These are phyloP conservation scores for Hapsidospora chrysogenum DNA, from an alignment of 495 filamentous ascomycete species.

Conservation along the genomic window DNA sequence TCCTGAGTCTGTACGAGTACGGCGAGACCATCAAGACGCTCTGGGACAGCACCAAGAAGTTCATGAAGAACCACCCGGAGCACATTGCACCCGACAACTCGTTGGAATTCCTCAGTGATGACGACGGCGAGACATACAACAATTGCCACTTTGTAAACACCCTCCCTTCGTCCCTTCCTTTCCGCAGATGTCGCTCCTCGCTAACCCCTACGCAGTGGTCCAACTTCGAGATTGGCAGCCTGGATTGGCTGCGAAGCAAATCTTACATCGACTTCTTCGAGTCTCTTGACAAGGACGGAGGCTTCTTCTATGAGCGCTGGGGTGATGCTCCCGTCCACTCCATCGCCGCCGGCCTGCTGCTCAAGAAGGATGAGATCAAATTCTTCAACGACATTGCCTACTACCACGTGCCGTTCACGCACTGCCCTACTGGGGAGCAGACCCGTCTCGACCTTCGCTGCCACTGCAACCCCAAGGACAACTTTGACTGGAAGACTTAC, in stretches of 20 bases:
- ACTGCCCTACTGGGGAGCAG: conserved; percentile 83
- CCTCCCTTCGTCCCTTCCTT: neutral
- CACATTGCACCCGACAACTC: conserved; percentile 73
- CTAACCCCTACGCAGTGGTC: conserved; percentile 47
- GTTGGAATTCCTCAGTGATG: conserved; percentile 82
- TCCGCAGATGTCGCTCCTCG: neutral
- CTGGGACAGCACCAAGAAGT: conserved; percentile 85
- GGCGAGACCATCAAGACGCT: conserved; percentile 88
- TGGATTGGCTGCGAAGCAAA: conserved; percentile 68
- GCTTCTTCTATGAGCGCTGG: conserved; percentile 91
- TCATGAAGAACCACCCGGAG: conserved; percentile 76
- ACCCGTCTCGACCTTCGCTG: conserved; percentile 67
- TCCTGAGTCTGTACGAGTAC: conserved; percentile 86
- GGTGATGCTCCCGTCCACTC: conserved; percentile 86
- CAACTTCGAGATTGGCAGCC: conserved; percentile 78
- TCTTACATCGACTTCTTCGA: conserved; percentile 71
- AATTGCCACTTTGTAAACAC: conserved; percentile 83
- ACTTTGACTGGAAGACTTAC: conserved; percentile 98
- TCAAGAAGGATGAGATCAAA: conserved; percentile 85
- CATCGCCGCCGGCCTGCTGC: conserved; percentile 73
- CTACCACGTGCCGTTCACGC: conserved; percentile 96
- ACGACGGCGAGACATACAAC: conserved; percentile 81
- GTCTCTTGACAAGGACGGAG: conserved; percentile 61
- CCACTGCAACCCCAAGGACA: conserved; percentile 85
- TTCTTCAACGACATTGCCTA: conserved; percentile 99